Conservation (phyloP, 176 grass and related monocot genomes). For the Alloteropsis semialata region DNA sequence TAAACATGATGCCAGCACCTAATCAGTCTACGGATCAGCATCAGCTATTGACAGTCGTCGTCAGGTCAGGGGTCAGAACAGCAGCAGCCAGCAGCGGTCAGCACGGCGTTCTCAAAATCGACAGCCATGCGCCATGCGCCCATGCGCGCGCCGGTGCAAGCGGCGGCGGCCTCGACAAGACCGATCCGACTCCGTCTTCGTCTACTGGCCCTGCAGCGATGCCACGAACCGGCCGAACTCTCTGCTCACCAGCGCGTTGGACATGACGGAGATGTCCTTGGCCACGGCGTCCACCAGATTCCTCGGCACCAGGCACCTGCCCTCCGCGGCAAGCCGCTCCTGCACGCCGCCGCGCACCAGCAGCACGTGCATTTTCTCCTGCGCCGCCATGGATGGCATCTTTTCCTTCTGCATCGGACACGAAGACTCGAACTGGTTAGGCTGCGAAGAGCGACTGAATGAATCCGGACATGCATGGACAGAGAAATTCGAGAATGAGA, state of each 20-base stretch:
- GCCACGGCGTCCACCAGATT: conserved; percentile 36
- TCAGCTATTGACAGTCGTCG: conserved; percentile 6
- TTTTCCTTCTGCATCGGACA: conserved; percentile 14
- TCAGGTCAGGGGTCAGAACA: conserved; percentile 28
- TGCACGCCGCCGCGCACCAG: conserved; percentile 44
- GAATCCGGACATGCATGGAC: background rate
- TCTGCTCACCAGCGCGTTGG: conserved; percentile 39
- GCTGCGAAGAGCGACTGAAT: too few species aligned
- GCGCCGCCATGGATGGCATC: conserved; percentile 10
- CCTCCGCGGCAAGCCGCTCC: conserved; percentile 49
- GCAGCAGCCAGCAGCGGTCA: background rate
- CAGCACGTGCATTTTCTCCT: conserved; percentile 46
- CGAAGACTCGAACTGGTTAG: background rate
- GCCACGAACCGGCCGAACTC: conserved; percentile 52
- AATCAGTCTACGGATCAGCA: background rate
- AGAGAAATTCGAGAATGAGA: background rate
- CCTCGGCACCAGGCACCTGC: conserved; percentile 60
- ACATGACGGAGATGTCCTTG: conserved; percentile 39
- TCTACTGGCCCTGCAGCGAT: conserved; percentile 18
- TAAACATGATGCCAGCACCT: conserved; percentile 4
- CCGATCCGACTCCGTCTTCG: conserved; percentile 4
- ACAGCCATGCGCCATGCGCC: too few species aligned
- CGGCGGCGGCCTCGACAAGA: conserved; percentile 21
- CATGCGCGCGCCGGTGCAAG: conserved; percentile 11
- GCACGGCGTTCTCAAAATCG: conserved; percentile 13